phyloP scores from a whole-genome alignment of 2,329 filamentous ascomycete species.

The Aspergillus sp. region DNA sequence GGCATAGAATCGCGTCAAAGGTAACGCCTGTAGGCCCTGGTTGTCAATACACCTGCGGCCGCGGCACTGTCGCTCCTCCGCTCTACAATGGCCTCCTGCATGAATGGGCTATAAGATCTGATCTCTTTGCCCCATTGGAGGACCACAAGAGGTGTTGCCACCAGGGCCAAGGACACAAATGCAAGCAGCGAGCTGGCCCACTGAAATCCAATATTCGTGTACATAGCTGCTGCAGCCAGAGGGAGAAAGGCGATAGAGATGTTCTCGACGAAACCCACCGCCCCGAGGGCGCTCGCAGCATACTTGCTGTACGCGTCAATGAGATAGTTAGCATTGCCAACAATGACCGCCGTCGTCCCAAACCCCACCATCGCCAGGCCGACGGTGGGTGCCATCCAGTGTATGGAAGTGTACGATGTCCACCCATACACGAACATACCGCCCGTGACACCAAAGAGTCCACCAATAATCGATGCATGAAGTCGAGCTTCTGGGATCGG shows the following conservation, averaged over 20 bases:
- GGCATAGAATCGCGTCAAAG: too few relatives aligned
- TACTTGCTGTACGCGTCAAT: conserved; percentile 52
- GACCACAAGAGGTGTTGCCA: conserved; percentile 38
- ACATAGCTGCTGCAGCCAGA: conserved; percentile 41
- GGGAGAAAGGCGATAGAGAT: conserved; percentile 47
- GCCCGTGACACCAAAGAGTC: conserved; percentile 33
- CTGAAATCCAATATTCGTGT: conserved; percentile 37
- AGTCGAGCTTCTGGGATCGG: conserved; percentile 48
- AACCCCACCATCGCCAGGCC: conserved; percentile 42
- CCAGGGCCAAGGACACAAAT: conserved; percentile 39
- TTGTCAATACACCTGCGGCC: too few relatives aligned
- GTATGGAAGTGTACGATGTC: conserved; percentile 30
- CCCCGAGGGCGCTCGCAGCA: conserved; percentile 49
- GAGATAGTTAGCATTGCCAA: conserved; percentile 52
- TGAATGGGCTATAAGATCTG: conserved; percentile 22
- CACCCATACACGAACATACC: conserved; percentile 40
- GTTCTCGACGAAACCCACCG: conserved; percentile 49
- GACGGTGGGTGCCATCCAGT: conserved; percentile 37
- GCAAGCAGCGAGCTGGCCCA: conserved; percentile 46
- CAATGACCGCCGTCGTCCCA: conserved; percentile 45
- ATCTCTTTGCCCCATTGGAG: conserved; percentile 41
- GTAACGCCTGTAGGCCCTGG: too few relatives aligned
- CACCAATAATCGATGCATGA: conserved; percentile 41
- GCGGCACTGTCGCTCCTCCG: background rate
- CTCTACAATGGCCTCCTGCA: conserved; percentile 17